Base-by-base conservation (phyloP, 129 eudicot genomes). In the Chrysanthemum lavandulifolium region DNA sequence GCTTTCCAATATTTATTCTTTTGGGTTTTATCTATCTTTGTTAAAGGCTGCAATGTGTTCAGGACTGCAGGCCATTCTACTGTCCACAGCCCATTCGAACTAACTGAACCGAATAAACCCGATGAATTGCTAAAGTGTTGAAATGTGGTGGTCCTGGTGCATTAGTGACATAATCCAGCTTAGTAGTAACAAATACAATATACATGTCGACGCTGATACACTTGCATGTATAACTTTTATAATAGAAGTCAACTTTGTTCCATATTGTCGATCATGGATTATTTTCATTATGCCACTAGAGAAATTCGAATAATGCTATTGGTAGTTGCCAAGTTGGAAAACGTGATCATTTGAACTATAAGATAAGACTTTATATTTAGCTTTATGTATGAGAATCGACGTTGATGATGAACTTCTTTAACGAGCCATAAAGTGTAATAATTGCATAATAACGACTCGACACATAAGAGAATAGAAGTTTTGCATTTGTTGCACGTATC, bases 221-320 rank as follows among this genome's bases (percentile, higher is more conserved):
- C 25, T 56, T 56, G 61, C n/a, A 2, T 31, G 36, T 16, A 53
- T 70, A 14, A 12, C 19, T 6, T 63, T 55, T 70, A 13, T 63
- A 31, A 65, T 33, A 19, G 49, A 18, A 45, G 47, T 18, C 16
- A 65, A 33, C 60, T 65, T 65, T 54, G 55, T 64, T 74, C 36
- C 40, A 33, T 33, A 15, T 60, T 25, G 51, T 33, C 48, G 15
- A 43, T 58, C 67, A 67, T 75, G 66, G 51, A 65, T 55, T 43
- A 66, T 75, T 75, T 56, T 27, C 66, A 45, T 55, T 75, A 25
- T 65, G 43, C 73, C 72, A 75, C 14, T 27, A 8, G 13, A 25
- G 6, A 69, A 56, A 21, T 66, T 74, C 48, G 10, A 40, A 1
- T 71, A 57, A 33, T 65, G 71, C 54, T 0, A 64, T 65, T 40